Evolutionary conservation across 345 rosid genomes (phyloP).

Genomic region (Gossypium thurberi): DNA sequence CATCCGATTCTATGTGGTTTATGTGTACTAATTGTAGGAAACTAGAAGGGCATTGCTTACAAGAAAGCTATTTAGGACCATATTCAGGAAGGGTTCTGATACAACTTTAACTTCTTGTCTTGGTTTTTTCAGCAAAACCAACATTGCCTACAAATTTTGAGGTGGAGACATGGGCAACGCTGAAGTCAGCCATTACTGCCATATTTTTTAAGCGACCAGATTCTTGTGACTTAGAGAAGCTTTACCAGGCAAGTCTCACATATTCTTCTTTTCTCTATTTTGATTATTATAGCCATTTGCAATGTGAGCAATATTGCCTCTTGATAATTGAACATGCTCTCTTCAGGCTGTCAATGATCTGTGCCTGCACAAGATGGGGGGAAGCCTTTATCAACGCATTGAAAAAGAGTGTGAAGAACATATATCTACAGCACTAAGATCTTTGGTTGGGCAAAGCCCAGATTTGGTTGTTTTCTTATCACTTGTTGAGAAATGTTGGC

Average conservation of each 20-base stretch:
- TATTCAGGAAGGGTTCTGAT: conserved; percentile 5
- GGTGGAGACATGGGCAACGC: conserved; percentile 82
- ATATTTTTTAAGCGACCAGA: conserved; percentile 74
- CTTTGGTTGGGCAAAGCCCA: conserved; percentile 90
- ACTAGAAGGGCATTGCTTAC: not conserved
- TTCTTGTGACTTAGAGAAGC: conserved; percentile 71
- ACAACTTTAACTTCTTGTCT: conserved; percentile 7
- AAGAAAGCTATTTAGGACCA: not conserved
- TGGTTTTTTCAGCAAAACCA: conserved; percentile 65
- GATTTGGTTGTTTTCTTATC: conserved; percentile 87
- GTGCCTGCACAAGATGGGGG: conserved; percentile 88
- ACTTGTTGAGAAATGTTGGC: conserved; percentile 92
- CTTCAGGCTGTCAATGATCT: conserved; percentile 82
- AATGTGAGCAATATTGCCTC: conserved; percentile 10
- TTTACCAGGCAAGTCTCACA: conserved; percentile 57
- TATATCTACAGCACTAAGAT: conserved; percentile 61
- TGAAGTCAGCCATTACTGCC: conserved; percentile 86
- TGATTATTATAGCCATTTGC: not conserved
- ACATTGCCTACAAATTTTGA: conserved; percentile 74
- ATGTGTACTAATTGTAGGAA: not conserved
- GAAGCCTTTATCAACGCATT: conserved; percentile 75
- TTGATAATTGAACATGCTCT: conserved; percentile 12
- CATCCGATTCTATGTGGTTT: not conserved
- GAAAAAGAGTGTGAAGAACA: conserved; percentile 87
- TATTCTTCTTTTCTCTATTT: not conserved